A percentile compares a stretch with the other conserved stretches of the same genome.
phyloP scores from a whole-genome alignment of 208 protist species.

The Trypanosoma lewisi region DNA sequence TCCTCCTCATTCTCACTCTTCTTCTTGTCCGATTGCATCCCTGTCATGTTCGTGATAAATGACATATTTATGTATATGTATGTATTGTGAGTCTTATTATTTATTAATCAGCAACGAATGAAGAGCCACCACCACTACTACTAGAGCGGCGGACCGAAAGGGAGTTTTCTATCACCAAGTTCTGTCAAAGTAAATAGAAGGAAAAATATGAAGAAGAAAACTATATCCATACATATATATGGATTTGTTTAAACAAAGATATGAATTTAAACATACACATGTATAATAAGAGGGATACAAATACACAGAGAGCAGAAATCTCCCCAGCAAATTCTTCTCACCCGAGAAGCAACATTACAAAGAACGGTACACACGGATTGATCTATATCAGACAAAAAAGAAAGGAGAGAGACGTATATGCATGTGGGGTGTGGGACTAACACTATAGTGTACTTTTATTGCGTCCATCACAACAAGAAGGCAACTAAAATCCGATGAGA shows the following conservation, averaged over 20 bases:
- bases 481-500: too few species aligned
- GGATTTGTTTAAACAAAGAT: too few species aligned
- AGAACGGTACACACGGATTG: too few species aligned
- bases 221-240: neutral
- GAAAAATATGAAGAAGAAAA: neutral
- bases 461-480: too few species aligned
- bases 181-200: neutral
- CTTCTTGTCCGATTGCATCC: neutral
- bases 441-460: too few species aligned
- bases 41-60: neutral
- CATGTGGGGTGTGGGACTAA: too few species aligned
- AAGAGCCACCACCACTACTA: neutral
- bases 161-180: neutral
- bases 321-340: neutral
- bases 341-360: neutral
- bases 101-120: neutral
- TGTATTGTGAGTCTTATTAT: neutral
- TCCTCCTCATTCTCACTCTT: constrained; percentile 20
- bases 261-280: too few species aligned
- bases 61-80: neutral
- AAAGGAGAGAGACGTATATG: neutral
- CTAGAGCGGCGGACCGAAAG: neutral
- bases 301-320: too few species aligned
- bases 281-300: too few species aligned
- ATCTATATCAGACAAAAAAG: neutral